Evolutionary conservation across 108 stramenopile genomes (phyloP).

Genomic region (Mediolabrus comicus): DNA sequence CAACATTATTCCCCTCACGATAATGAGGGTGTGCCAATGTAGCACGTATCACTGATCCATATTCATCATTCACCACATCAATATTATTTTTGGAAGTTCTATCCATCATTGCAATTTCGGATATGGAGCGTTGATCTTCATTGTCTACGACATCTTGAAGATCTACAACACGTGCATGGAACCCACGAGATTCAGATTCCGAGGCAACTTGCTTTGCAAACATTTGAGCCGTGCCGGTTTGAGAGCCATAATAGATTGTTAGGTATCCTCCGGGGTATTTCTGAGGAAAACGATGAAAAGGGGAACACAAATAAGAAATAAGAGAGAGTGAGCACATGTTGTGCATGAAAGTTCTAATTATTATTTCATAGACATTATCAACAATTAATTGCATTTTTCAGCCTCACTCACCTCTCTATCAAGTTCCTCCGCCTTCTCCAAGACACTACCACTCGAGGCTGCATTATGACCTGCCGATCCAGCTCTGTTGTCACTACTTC

Average conservation of each 20-base stretch:
- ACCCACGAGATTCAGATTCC: slow-evolving; percentile 82
- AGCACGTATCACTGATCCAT: slow-evolving; percentile 17
- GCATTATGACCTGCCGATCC: not conserved
- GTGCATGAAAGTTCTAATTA: not conserved
- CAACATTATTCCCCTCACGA: slow-evolving; percentile 43
- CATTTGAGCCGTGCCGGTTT: slow-evolving; percentile 98
- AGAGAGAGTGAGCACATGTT: not conserved
- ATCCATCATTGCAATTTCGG: not conserved
- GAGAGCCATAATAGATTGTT: slow-evolving; percentile 91
- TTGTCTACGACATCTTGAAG: slow-evolving; percentile 85
- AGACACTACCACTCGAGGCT: not conserved
- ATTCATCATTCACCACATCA: slow-evolving; percentile 3
- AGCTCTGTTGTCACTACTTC: not conserved
- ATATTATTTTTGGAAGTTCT: not conserved
- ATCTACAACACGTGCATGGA: slow-evolving; percentile 77
- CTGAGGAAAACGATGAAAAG: not conserved
- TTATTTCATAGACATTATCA: not conserved
- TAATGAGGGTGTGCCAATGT: slow-evolving; percentile 32
- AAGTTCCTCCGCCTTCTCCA: not conserved
- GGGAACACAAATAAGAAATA: not conserved
- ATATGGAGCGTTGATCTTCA: slow-evolving; percentile 6
- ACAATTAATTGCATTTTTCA: not conserved
- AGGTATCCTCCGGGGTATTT: slow-evolving; percentile 81
- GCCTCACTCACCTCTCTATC: not conserved
- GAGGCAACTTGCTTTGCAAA: slow-evolving; percentile 87